Conservation (phyloP, 129 eudicot genomes). For the Oenanthe sinensis region DNA sequence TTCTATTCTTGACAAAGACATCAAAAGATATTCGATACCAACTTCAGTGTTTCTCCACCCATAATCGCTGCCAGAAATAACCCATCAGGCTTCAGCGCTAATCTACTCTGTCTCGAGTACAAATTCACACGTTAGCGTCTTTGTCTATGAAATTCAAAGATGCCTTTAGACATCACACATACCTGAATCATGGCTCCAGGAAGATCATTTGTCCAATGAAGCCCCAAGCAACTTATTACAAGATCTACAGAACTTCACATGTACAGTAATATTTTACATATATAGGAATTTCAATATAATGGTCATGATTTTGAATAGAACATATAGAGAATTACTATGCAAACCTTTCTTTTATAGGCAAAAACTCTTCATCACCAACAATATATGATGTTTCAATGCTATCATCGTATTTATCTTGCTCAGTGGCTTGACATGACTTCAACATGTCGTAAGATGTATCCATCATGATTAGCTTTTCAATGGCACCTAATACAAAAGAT, state of each 20-base stretch:
- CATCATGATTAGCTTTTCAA: conserved; percentile 85
- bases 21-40: conserved; percentile 5
- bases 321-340: conserved; percentile 4
- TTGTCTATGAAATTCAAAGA: background rate
- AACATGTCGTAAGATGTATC: conserved; percentile 84
- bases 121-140: background rate
- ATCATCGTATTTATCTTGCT: conserved; percentile 36
- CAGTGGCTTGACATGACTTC: conserved; percentile 56
- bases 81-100: conserved; percentile 97
- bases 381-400: conserved; percentile 68
- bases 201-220: conserved; percentile 98
- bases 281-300: conserved; percentile 7
- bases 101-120: conserved; percentile 52
- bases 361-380: conserved; percentile 86
- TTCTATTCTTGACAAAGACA: background rate
- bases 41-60: conserved; percentile 97
- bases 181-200: conserved; percentile 99
- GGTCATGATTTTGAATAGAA: background rate
- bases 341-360: conserved; percentile 81
- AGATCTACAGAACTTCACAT: conserved; percentile 68
- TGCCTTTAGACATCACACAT: background rate
- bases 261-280: conserved; percentile 9
- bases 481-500: conserved; percentile 50
- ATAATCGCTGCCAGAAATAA: conserved; percentile 87
- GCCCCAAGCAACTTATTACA: conserved; percentile 92